Base-by-base conservation (phyloP, 371 early-diverging fungal genomes). In the Saksenaea oblongispora region DNA sequence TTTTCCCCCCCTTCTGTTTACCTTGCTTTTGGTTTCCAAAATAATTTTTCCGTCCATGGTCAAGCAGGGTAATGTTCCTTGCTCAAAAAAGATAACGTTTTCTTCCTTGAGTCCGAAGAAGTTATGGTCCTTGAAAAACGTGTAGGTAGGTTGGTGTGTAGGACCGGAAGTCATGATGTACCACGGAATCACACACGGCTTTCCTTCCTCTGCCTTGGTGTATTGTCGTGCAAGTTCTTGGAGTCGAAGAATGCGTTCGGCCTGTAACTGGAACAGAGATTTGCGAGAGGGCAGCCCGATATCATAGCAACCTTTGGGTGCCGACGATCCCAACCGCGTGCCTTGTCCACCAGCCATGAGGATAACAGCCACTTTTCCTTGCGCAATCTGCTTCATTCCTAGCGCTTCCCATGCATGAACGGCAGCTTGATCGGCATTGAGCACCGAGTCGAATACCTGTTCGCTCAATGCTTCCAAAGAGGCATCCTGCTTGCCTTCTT, bases 151-250 rank as follows among this genome's bases (percentile, higher is more conserved):
- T 5, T 62, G 81, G 62, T 90, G 85, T n/a, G 97, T 97, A 17
- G 97, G 95, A 9, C 93, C 96, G 24, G 95, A 94, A 56, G 94
- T 94, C 97, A 97, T 97, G 71, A 97, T 91, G 69, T 93, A 94
- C 95, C 95, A 96, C 54, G 95, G 96, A 61, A 96, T 91, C 41
- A 89, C 78, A 31, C 86, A 79, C n/a, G 76, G 64, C 8, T 61
- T 61, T 31, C 56, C 64, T 58, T 67, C 62, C 34, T 60, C 56
- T 54, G 77, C 68, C 44, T 65, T 69, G 15, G 42, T 56, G 63
- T 78, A 78, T 60, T 78, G 69, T 62, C 78, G 76, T 8, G 91
- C 94, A 24, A 97, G 66, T 51, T 84, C 75, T 78, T 97, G 94
- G 41, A 98, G 76, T 55, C 91, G 86, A 34, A 83, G 71, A 71